These are phyloP conservation scores for Thermothelomyces thermophilus DNA, from an alignment of 2,329 filamentous ascomycete genomes.

Conservation along the genomic window DNA sequence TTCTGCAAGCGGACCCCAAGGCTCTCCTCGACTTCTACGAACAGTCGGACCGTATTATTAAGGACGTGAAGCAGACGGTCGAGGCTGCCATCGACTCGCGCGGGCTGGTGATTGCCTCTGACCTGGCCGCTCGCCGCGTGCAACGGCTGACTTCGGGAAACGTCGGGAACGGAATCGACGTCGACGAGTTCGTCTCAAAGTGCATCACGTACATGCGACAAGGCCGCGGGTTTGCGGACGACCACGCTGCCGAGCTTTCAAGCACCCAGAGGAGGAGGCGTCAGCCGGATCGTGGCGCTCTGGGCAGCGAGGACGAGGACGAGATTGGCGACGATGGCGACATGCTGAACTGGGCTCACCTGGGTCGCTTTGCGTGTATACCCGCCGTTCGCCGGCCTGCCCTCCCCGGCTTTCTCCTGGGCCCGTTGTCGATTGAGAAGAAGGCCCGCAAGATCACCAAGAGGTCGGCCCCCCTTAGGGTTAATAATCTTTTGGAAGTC, in stretches of 20 bases:
- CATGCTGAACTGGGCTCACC: constrained; percentile 75
- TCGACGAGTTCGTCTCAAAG: constrained; percentile 88
- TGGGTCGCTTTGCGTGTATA: constrained; percentile 72
- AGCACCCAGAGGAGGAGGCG: constrained; percentile 43
- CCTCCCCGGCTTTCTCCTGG: constrained; percentile 76
- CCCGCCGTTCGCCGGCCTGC: constrained; percentile 67
- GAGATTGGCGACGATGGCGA: constrained; percentile 66
- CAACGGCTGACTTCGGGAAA: constrained; percentile 68
- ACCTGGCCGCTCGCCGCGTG: constrained; percentile 73
- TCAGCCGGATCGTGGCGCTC: constrained; percentile 31
- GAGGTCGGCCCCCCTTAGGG: constrained; percentile 63
- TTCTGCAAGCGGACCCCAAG: constrained; percentile 54
- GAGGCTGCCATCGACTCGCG: constrained; percentile 88
- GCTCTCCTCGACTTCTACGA: constrained; percentile 60
- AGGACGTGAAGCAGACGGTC: constrained; percentile 73
- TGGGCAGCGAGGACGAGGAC: constrained; percentile 53
- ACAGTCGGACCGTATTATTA: constrained; percentile 58
- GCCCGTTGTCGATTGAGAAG: constrained; percentile 84
- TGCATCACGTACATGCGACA: constrained; percentile 81
- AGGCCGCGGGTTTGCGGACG: constrained; percentile 49
- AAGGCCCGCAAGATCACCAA: constrained; percentile 65
- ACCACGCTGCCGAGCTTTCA: constrained; percentile 45
- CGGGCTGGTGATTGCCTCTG: constrained; percentile 73
- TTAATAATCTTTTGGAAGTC: constrained; percentile 61
- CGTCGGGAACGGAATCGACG: constrained; percentile 67